Percentiles rank a stretch among this genome's conserved stretches.
Evolutionary conservation across 116 monocot species (phyloP).

Genomic region (Trichopus zeylanicus): DNA sequence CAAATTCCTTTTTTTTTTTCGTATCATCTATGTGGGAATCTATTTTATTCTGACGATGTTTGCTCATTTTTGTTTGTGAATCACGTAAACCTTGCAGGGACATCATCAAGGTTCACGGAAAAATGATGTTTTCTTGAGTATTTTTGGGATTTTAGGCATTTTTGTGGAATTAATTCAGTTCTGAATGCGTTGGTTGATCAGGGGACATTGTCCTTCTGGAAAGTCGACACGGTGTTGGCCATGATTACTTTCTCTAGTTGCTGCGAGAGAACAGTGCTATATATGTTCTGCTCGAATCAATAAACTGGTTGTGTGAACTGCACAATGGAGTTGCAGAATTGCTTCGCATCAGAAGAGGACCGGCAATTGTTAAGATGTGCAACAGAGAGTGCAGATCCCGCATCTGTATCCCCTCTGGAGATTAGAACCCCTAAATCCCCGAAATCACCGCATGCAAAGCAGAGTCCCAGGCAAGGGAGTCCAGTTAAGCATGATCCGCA

Average conservation of each 20-base stretch:
- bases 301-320: constrained; percentile 2
- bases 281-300: constrained; percentile 1
- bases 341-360: constrained; percentile 14
- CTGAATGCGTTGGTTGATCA: neutral
- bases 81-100: neutral
- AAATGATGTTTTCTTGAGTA: too few species aligned
- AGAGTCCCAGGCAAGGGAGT: constrained; percentile 12
- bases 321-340: constrained; percentile 14
- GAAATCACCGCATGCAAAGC: constrained; percentile 1
- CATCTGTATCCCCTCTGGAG: constrained; percentile 17
- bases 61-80: too few species aligned
- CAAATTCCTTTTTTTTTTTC: neutral
- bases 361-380: constrained; percentile 10
- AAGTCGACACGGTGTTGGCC: constrained; percentile 2
- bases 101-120: too few species aligned
- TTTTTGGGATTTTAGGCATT: too few species aligned
- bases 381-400: constrained; percentile 15
- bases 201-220: neutral
- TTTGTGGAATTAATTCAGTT: neutral
- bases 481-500: constrained; percentile 17
- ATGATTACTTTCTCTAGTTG: constrained; percentile 11
- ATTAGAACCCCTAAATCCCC: constrained; percentile 9
- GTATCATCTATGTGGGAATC: too few species aligned
- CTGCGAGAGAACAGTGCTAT: constrained; percentile 9
- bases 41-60: too few species aligned